A percentile compares a stretch with the other conserved stretches of the same genome.
Conservation (phyloP, 768 basidiomycete species). For the Pleurotus eryngii region DNA sequence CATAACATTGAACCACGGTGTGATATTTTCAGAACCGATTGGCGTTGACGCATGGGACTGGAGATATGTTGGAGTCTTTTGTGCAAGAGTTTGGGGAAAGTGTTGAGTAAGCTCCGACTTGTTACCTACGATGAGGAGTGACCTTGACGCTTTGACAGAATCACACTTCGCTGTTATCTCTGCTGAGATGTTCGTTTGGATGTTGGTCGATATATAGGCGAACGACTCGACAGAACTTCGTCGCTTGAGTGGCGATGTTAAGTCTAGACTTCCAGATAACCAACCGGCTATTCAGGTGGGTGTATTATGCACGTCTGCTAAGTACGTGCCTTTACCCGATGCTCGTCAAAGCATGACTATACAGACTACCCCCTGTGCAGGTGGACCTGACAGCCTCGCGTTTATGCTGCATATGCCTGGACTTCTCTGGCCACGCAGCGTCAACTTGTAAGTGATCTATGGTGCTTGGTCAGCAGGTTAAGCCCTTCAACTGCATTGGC, state of each 20-base stretch:
- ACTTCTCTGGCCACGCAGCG: slow-evolving; percentile 2
- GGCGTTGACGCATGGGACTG: background rate
- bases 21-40: background rate
- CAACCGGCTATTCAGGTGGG: too few relatives aligned
- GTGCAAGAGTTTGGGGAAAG: background rate
- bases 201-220: background rate
- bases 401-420: slow-evolving; percentile 3
- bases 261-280: too few relatives aligned
- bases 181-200: background rate
- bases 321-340: background rate
- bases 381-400: slow-evolving; percentile 3
- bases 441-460: background rate
- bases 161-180: background rate
- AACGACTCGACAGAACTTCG: background rate
- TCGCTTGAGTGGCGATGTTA: too few relatives aligned
- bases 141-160: background rate
- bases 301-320: too few relatives aligned
- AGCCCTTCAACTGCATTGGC: background rate
- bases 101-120: background rate
- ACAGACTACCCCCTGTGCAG: background rate
- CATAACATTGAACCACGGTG: background rate
- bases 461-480: background rate
- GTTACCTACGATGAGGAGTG: background rate
- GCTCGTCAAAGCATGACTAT: background rate
- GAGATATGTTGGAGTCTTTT: background rate